These are phyloP conservation scores for Colletotrichum costaricense DNA, from an alignment of 2,329 filamentous ascomycete species.

Conservation along the genomic window DNA sequence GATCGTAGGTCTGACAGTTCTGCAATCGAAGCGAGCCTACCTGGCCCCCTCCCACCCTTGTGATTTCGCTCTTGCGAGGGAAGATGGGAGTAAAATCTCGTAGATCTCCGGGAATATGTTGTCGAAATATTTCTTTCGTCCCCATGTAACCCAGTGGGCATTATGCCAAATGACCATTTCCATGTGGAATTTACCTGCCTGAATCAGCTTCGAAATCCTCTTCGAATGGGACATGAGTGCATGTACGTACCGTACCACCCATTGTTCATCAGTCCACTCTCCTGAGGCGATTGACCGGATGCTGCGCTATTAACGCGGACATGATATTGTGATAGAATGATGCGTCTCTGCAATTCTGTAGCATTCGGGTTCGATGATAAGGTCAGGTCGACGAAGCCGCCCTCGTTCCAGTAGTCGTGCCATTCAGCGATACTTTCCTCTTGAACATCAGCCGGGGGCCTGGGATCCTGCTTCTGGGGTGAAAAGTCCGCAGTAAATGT, in stretches of 20 bases:
- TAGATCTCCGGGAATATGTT: constrained; percentile 47
- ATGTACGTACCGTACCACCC: constrained; percentile 53
- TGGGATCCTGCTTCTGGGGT: constrained; percentile 39
- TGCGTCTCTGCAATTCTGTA: constrained; percentile 55
- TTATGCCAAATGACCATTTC: constrained; percentile 57
- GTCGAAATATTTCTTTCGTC: constrained; percentile 48
- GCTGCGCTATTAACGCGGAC: constrained; percentile 55
- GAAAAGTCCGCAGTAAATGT: constrained; percentile 50
- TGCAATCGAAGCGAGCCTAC: neutral
- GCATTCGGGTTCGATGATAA: constrained; percentile 48
- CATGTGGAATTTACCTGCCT: constrained; percentile 54
- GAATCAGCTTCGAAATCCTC: constrained; percentile 27
- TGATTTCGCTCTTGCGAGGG: constrained; percentile 40
- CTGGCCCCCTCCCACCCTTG: constrained; percentile 46
- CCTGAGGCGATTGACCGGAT: constrained; percentile 51
- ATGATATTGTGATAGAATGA: constrained; percentile 56
- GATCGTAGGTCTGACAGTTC: neutral
- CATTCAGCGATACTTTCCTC: constrained; percentile 43
- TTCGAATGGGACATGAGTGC: constrained; percentile 21
- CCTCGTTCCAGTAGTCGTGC: constrained; percentile 51
- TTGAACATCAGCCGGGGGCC: constrained; percentile 40
- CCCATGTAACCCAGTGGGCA: constrained; percentile 53
- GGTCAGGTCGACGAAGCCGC: constrained; percentile 55
- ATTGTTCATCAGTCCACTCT: constrained; percentile 53
- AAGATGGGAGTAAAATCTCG: constrained; percentile 38